Evolutionary conservation across 768 basidiomycete genomes (phyloP).

Genomic region (Coprinellus aureogranulatus): DNA sequence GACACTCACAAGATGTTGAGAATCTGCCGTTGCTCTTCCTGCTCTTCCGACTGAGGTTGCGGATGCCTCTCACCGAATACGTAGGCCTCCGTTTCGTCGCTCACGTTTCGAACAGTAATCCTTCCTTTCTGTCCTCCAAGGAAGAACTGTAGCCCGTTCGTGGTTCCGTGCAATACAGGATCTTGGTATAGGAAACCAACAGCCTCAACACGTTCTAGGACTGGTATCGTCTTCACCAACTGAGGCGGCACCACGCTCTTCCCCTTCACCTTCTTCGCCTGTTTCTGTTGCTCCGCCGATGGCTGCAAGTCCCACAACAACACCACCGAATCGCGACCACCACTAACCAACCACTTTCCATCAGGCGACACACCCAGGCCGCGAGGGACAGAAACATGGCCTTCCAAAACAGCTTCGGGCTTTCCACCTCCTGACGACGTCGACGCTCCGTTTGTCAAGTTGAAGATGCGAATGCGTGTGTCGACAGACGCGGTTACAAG

Average conservation of each 20-base stretch:
- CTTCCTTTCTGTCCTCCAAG: conserved; percentile 91
- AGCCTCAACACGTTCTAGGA: conserved; percentile 84
- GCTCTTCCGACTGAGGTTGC: conserved; percentile 43
- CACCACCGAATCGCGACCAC: conserved; percentile 90
- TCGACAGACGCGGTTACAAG: conserved; percentile 92
- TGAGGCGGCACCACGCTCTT: conserved; percentile 52
- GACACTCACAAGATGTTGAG: conserved; percentile 72
- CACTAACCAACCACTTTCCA: conserved; percentile 87
- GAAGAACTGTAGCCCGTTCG: conserved; percentile 62
- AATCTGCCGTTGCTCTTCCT: conserved; percentile 85
- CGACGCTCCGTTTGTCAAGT: conserved; percentile 66
- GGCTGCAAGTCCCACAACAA: conserved; percentile 82
- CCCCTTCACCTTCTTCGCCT: conserved; percentile 43
- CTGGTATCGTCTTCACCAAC: conserved; percentile 75
- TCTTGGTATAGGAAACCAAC: conserved; percentile 65
- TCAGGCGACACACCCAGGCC: conserved; percentile 83
- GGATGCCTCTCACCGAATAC: conserved; percentile 53
- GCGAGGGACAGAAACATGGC: conserved; percentile 91
- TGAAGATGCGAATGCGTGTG: conserved; percentile 88
- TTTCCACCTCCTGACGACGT: conserved; percentile 55
- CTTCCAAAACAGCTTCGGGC: conserved; percentile 83
- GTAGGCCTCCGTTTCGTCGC: conserved; percentile 57
- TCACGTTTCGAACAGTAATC: conserved; percentile 82
- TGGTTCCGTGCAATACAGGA: conserved; percentile 31
- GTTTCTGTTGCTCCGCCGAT: conserved; percentile 19